These are phyloP conservation scores for Parafenestella ontariensis DNA, from an alignment of 2,329 filamentous ascomycete genomes.

Conservation along the genomic window DNA sequence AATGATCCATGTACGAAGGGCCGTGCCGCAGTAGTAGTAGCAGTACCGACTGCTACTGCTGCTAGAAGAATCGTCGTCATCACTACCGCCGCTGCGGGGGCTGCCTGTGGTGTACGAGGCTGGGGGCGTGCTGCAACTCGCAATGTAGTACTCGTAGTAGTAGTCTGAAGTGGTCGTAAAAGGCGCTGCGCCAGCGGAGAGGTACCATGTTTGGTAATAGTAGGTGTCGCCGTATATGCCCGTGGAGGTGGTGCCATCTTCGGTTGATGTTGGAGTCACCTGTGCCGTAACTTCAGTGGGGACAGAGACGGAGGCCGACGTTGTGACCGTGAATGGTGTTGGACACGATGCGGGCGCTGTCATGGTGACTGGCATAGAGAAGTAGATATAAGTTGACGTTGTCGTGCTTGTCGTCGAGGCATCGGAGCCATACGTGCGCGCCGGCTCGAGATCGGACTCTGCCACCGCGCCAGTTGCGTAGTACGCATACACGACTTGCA, in stretches of 20 bases:
- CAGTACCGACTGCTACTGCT: constrained; percentile 6
- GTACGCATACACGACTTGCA: constrained; percentile 26
- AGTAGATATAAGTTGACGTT: constrained; percentile 16
- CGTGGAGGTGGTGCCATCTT: constrained; percentile 11
- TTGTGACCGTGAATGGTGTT: constrained; percentile 30
- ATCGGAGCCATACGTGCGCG: constrained; percentile 10
- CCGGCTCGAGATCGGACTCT: constrained; percentile 31
- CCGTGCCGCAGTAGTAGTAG: constrained; percentile 22
- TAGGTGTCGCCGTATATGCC: constrained; percentile 12
- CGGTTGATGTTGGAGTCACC: constrained; percentile 31
- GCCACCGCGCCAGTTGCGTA: constrained; percentile 31
- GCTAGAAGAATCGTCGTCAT: constrained; percentile 6
- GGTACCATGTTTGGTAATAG: constrained; percentile 34
- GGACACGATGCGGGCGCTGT: constrained; percentile 39
- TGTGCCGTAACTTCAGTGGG: constrained; percentile 33
- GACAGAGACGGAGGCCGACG: constrained; percentile 24
- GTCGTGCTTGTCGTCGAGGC: constrained; percentile 12
- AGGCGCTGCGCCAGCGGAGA: constrained; percentile 34
- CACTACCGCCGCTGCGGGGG: not conserved
- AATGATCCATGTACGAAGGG: constrained; percentile 36
- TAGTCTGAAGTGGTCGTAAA: constrained; percentile 26
- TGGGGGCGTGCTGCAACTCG: constrained; percentile 28
- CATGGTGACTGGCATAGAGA: constrained; percentile 40
- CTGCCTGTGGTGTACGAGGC: constrained; percentile 10
- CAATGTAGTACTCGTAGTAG: constrained; percentile 36